Percentiles rank a stretch among this genome's conserved stretches.
phyloP scores from a whole-genome alignment of 768 basidiomycete species.

The Chalciporus piperatus region DNA sequence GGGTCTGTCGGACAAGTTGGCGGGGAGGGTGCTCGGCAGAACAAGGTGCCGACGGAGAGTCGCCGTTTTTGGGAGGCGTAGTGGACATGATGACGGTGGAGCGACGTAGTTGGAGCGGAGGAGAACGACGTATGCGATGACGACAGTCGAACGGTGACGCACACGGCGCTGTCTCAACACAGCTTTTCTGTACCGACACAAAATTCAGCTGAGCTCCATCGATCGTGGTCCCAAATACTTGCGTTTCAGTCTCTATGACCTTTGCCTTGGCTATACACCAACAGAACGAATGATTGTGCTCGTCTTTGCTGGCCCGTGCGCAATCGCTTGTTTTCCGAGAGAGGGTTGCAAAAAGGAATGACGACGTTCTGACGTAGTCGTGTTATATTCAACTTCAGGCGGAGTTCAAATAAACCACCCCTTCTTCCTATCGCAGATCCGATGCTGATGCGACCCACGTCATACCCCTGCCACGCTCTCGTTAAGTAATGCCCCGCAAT shows the following conservation, averaged over 20 bases:
- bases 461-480: slow-evolving; percentile 24
- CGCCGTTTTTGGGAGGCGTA: slow-evolving; percentile 34
- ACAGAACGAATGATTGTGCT: slow-evolving; percentile 5
- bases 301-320: slow-evolving; percentile 31
- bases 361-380: slow-evolving; percentile 45
- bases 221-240: no score
- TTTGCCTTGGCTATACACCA: not conserved
- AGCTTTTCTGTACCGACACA: slow-evolving; percentile 15
- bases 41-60: slow-evolving; percentile 26
- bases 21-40: slow-evolving; percentile 18
- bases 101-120: not conserved
- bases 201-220: slow-evolving; percentile 13
- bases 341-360: slow-evolving; percentile 36
- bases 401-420: slow-evolving; percentile 35
- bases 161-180: slow-evolving; percentile 15
- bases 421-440: slow-evolving; percentile 34
- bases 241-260: no score
- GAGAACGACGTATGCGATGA: slow-evolving; percentile 20
- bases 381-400: slow-evolving; percentile 42
- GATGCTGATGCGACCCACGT: slow-evolving; percentile 35
- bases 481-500: slow-evolving; percentile 14
- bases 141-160: slow-evolving; percentile 25
- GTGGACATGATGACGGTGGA: slow-evolving; percentile 27
- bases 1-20: slow-evolving; percentile 41
- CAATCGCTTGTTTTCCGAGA: slow-evolving; percentile 24